phyloP scores from a whole-genome alignment of 768 basidiomycete genomes.

The Collybiopsis luxurians region DNA sequence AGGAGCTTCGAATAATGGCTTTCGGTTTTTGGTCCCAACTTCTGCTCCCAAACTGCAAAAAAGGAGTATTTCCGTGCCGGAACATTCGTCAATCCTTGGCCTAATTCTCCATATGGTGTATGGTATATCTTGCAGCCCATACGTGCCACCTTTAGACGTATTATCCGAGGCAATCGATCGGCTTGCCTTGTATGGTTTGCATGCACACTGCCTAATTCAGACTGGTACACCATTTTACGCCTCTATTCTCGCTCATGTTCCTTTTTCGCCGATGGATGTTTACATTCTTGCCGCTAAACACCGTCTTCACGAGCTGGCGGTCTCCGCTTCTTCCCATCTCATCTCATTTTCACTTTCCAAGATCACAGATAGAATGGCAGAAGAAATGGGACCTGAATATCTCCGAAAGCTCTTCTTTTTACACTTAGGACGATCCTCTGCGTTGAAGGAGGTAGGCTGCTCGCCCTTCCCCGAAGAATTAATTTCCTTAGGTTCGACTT shows the following conservation, averaged over 20 bases:
- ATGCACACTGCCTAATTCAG: conserved; percentile 41
- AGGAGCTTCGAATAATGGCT: conserved; percentile 58
- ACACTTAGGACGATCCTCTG: conserved; percentile 79
- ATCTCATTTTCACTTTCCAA: conserved; percentile 66
- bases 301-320: conserved; percentile 71
- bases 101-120: conserved; percentile 72
- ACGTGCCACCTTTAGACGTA: conserved; percentile 62
- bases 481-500: neutral
- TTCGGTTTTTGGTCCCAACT: conserved; percentile 54
- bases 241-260: conserved; percentile 64
- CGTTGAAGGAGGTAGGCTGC: conserved; percentile 58
- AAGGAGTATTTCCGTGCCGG: conserved; percentile 51
- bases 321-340: conserved; percentile 70
- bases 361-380: conserved; percentile 67
- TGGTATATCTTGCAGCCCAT: conserved; percentile 70
- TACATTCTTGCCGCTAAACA: conserved; percentile 69
- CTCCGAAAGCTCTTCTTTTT: conserved; percentile 80
- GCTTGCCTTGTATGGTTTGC: conserved; percentile 59
- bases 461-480: too few species aligned
- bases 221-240: conserved; percentile 54
- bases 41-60: conserved; percentile 37
- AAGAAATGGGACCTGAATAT: conserved; percentile 73
- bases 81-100: conserved; percentile 62
- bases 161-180: conserved; percentile 55
- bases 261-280: conserved; percentile 63